Percentiles rank a stretch among this genome's conserved stretches.
These are phyloP conservation scores for Talaromyces sp. DNA, from an alignment of 2,329 filamentous ascomycete species.

Conservation along the genomic window DNA sequence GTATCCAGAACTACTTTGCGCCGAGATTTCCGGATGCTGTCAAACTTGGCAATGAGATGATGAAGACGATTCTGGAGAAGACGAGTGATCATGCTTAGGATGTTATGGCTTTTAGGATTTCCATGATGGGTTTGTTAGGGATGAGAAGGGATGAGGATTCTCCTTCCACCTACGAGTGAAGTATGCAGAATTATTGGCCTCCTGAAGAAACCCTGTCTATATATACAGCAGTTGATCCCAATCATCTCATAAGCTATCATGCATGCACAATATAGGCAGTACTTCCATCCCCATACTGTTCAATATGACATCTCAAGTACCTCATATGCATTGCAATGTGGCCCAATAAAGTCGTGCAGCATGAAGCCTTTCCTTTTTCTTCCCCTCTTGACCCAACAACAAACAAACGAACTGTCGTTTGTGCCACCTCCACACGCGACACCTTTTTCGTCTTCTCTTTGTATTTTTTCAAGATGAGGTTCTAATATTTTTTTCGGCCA, in stretches of 20 bases:
- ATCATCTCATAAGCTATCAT: background rate
- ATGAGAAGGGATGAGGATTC: too few species aligned
- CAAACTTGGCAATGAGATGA: constrained; percentile 91
- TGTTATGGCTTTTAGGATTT: background rate
- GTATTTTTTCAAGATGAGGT: background rate
- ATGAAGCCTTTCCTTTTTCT: background rate
- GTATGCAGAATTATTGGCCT: too few species aligned
- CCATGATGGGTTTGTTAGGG: too few species aligned
- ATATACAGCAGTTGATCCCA: background rate
- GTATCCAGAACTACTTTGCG: constrained; percentile 87
- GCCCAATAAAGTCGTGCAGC: constrained; percentile 1
- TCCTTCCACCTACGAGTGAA: too few species aligned
- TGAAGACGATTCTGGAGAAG: constrained; percentile 88
- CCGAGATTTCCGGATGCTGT: constrained; percentile 85
- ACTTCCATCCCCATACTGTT: background rate
- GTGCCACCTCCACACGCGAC: background rate
- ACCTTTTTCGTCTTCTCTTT: background rate
- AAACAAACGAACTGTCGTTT: background rate
- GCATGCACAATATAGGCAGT: background rate
- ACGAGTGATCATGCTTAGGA: constrained; percentile 39
- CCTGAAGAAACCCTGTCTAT: background rate
- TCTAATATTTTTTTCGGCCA: background rate
- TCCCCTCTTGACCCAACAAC: background rate
- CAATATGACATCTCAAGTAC: constrained; percentile 3
- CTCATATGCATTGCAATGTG: constrained; percentile 10